phyloP scores from a whole-genome alignment of 768 basidiomycete species.

The Panellus pusillus region DNA sequence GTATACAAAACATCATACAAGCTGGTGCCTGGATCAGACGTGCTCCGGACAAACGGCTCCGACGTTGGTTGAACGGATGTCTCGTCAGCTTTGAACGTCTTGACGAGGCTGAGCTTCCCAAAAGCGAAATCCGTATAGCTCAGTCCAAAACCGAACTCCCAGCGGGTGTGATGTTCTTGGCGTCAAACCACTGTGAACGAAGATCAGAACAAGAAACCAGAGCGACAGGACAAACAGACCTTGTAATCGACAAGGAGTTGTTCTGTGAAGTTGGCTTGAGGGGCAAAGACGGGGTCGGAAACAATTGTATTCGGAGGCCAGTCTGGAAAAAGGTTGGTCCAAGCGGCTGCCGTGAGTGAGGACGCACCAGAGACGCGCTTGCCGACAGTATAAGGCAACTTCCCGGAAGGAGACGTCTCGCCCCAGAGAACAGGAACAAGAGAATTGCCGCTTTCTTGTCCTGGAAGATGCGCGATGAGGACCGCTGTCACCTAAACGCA shows the following conservation, averaged over 20 bases:
- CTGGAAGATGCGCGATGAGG: slow-evolving; percentile 11
- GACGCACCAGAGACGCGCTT: slow-evolving; percentile 3
- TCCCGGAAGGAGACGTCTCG: slow-evolving; percentile 8
- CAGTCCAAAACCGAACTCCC: slow-evolving; percentile 10
- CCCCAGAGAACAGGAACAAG: slow-evolving; percentile 13
- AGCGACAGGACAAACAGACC: not conserved
- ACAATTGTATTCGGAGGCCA: slow-evolving; percentile 10
- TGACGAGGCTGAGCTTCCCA: slow-evolving; percentile 1
- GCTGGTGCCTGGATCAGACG: not conserved
- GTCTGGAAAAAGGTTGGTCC: not conserved
- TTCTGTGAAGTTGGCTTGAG: slow-evolving; percentile 11
- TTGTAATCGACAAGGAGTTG: slow-evolving; percentile 12
- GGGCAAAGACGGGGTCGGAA: slow-evolving; percentile 1
- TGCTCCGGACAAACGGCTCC: slow-evolving; percentile 2
- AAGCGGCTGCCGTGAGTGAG: no score
- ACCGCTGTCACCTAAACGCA: slow-evolving; percentile 6
- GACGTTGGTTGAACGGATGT: slow-evolving; percentile 10
- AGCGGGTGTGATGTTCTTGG: slow-evolving; percentile 14
- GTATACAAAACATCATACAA: slow-evolving; percentile 14
- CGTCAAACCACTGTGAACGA: slow-evolving; percentile 10
- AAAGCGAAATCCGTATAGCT: slow-evolving; percentile 8
- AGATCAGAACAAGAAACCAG: no score
- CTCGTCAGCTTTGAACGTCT: slow-evolving; percentile 8
- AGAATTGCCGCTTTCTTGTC: slow-evolving; percentile 9
- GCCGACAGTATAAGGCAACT: slow-evolving; percentile 10